Evolutionary conservation across 306 rosid species (phyloP), one percentile per base, ranked within the genome.

Genomic region (Carpinus fangiana): DNA sequence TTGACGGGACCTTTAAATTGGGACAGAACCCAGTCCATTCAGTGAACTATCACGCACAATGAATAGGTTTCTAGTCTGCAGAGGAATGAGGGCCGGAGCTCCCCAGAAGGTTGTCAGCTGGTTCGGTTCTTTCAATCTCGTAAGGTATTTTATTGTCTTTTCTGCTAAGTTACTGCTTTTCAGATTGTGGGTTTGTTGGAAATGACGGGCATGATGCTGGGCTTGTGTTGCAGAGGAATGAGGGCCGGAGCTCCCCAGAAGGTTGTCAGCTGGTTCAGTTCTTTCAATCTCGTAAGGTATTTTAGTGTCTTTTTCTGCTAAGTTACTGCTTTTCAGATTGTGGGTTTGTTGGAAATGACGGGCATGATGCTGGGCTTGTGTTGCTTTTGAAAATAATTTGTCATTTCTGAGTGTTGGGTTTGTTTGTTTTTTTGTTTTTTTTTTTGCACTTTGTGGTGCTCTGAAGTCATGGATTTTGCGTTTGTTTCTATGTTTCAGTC

Each of bases 201-300:
- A 70, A 34, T 14, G 28, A 12, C 34, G 51, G 16, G 31, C 7
- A 20, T 17, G 14, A 52, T 20, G 64, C 38, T 38, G 67, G 80
- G 70, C 26, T 68, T 20, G 26, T 68, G 26, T 76, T 79, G 47
- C 66, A 81, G 88, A 75, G 89, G 72, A 12, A 7, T 71, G 8
- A 76, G 80, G 72, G 20, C 72, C 76, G 69, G 88, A 36, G 65
- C 21, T n/a, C 73, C 81, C 5, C 78, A 10, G 56, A 76, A 74
- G 46, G 86, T 82, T 54, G 14, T 84, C 8, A 47, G 79, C 21
- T 83, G 79, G 79, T 57, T 83, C 71, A 12, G 50, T 65, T 56
- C 90, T n/a, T 74, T 85, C 31, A 76, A 57, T 54, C 64, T 82
- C 59, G 68, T 86, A 20, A 86, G 96, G 97, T 90, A 79, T 45